Conservation (phyloP, 164 flowering plant species). For the Euptelea pleiosperma region DNA sequence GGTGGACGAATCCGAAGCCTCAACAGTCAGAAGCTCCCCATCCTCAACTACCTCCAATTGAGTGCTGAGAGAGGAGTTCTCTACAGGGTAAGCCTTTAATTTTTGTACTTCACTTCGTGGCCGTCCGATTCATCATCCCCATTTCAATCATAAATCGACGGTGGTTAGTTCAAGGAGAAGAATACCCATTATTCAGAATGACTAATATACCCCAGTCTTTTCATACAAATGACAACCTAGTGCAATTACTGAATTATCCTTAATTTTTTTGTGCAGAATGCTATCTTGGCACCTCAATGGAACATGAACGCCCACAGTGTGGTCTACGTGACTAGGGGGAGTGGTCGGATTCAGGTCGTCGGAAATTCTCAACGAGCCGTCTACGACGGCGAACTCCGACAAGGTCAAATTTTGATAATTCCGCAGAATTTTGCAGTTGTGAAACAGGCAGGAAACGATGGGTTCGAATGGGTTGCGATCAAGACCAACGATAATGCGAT, state of each 20-base stretch:
- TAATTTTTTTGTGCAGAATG: constrained; percentile 38
- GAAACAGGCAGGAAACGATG: constrained; percentile 26
- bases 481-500: constrained; percentile 28
- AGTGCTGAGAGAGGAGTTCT: constrained; percentile 58
- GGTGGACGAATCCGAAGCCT: constrained; percentile 50
- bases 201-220: too few species aligned
- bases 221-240: too few species aligned
- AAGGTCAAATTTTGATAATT: constrained; percentile 32
- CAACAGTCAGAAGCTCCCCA: constrained; percentile 59
- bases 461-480: constrained; percentile 33
- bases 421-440: constrained; percentile 31
- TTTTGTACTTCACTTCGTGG: not conserved
- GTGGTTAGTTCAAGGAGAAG: too few species aligned
- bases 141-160: too few species aligned
- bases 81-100: constrained; percentile 34
- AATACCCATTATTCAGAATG: too few species aligned
- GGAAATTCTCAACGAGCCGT: constrained; percentile 14
- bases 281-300: constrained; percentile 53
- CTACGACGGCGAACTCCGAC: constrained; percentile 22
- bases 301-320: constrained; percentile 50
- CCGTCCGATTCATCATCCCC: not conserved
- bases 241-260: too few species aligned
- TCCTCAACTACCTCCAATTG: constrained; percentile 41
- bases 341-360: constrained; percentile 35
- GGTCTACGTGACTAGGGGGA: constrained; percentile 45